Evolutionary conservation across 1,284 basidiomycete species (phyloP), one percentile per base, ranked within the genome.

Genomic region (Dichomitus squalens): DNA sequence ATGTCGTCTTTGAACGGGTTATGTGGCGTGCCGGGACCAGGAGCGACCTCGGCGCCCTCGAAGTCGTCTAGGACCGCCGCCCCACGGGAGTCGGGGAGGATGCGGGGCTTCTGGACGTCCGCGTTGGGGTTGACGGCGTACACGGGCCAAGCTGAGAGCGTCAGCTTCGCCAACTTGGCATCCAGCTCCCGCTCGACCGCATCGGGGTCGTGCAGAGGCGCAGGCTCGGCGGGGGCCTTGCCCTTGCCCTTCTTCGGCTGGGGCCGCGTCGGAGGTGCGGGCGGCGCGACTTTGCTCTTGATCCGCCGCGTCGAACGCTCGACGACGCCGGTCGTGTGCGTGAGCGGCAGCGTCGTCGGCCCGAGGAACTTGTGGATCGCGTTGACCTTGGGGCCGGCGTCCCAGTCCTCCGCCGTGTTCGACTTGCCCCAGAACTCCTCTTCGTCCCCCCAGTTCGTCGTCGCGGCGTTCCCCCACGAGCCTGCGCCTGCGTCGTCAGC

Each of bases 1-100:
- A 90, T 86, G 33, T 71, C 76, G 61, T 88, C 82, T 48, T 73
- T 76, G 46, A 71, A 68, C 3, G 82, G 77, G 60, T 87, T 74
- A 64, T 87, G 81, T 9, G 46, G n/a, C 12, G 38, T 39, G 31
- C 52, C 53, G 20, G 43, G 43, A 29, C 20, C 44, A 6, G n/a
- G 20, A 20, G 25, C 43, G 27, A 49, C 61, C 16, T 51, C 40
- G 0, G 60, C 41, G 44, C 29, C 47, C 29, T 53, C 55, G 47
- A 49, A 41, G 39, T 66, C 63, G 33, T 68, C 70, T 31, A 65
- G 62, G 21, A 73, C 65, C 6, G 78, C 76, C 12, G 72, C 61
- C 8, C 83, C 81, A 14, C 75, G 70, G 14, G 82, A 83, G 2
- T 75, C 70, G 18, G 61, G 55, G 55, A 79, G 70, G 52, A 87